Evolutionary conservation across 2,329 filamentous ascomycete genomes (phyloP).

Genomic region (Ophiocordyceps robertsii): DNA sequence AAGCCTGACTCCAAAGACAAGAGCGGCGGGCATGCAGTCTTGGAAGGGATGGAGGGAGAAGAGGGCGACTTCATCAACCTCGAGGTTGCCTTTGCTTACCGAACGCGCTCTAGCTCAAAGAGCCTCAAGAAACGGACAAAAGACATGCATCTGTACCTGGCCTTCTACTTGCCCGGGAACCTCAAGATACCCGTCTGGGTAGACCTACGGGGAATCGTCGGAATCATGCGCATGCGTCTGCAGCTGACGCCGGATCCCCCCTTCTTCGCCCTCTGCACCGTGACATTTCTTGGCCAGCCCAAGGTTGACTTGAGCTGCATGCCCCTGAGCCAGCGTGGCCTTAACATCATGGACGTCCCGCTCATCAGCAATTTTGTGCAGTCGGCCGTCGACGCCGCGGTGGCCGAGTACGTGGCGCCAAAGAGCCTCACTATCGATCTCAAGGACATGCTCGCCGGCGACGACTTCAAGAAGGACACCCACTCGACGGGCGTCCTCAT

Average conservation of each 20-base stretch:
- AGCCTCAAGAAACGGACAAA: slow-evolving; percentile 58
- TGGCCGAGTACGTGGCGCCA: slow-evolving; percentile 64
- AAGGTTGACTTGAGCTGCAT: slow-evolving; percentile 58
- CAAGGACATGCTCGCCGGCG: slow-evolving; percentile 64
- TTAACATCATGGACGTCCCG: slow-evolving; percentile 65
- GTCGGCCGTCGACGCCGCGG: slow-evolving; percentile 57
- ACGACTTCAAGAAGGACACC: slow-evolving; percentile 70
- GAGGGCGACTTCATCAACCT: slow-evolving; percentile 69
- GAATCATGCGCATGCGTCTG: slow-evolving; percentile 53
- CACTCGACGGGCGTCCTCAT: slow-evolving; percentile 49
- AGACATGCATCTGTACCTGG: slow-evolving; percentile 49
- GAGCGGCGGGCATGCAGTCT: slow-evolving; percentile 17
- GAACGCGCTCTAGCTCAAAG: slow-evolving; percentile 46
- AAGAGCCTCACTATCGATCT: slow-evolving; percentile 62
- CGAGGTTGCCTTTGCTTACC: slow-evolving; percentile 62
- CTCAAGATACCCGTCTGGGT: slow-evolving; percentile 55
- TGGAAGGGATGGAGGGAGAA: slow-evolving; percentile 58
- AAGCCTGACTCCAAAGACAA: slow-evolving; percentile 9
- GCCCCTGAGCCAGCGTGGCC: slow-evolving; percentile 52
- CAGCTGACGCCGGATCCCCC: slow-evolving; percentile 66
- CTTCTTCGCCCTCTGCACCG: slow-evolving; percentile 61
- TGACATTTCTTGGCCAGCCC: slow-evolving; percentile 64
- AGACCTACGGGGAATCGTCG: slow-evolving; percentile 58
- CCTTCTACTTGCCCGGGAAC: slow-evolving; percentile 52
- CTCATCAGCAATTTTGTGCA: slow-evolving; percentile 65